Base-by-base conservation (phyloP, 441 rosid genomes). In the Erodium texanum region DNA sequence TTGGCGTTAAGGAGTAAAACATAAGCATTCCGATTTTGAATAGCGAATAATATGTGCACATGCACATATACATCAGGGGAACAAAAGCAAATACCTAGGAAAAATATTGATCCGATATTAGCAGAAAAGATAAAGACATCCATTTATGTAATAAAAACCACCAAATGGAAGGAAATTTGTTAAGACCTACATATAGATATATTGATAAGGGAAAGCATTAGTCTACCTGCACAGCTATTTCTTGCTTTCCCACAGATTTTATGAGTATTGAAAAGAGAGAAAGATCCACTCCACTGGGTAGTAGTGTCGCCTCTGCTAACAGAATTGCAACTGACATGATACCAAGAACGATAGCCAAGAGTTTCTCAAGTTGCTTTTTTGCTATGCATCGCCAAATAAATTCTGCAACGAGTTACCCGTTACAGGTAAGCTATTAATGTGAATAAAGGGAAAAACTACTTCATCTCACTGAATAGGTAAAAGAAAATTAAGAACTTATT, bases 1-100 rank as follows among this genome's bases (percentile, higher is more conserved):
- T 83, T 7, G 96, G 97, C 54, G 99, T 95, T 56, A 95, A 81
- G 34, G 99, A 95, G 87, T 95, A 95, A 65, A 95, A 92, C 99
- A 92, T 90, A 71, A 92, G 75, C 99, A 90, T 95, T 68, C 99
- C 99, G 69, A 87, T 74, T 79, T 90, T 95, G 82, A 92, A 90
- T 76, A 92, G 80, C 36, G 99, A 95, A 76, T 90, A 95, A 72
- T 92, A 92, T 43, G 99, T 95, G 83, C 98, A 92, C 36, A 95
- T 69, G 77, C 99, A 90, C 99, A 92, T 92, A 83, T 95, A 95
- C 89, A 92, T 87, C 82, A 95, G 83, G 73, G 98, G 96, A 69
- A 92, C 83, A 78, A 95, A 86, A 78, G 93, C 96, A 81, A 92
- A 85, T 69, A 80, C 97, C 98, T 95, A 86, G 71, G 48, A 77